phyloP scores from a whole-genome alignment of 1,139 yeast genomes.

The Tardiomyces blankii region DNA sequence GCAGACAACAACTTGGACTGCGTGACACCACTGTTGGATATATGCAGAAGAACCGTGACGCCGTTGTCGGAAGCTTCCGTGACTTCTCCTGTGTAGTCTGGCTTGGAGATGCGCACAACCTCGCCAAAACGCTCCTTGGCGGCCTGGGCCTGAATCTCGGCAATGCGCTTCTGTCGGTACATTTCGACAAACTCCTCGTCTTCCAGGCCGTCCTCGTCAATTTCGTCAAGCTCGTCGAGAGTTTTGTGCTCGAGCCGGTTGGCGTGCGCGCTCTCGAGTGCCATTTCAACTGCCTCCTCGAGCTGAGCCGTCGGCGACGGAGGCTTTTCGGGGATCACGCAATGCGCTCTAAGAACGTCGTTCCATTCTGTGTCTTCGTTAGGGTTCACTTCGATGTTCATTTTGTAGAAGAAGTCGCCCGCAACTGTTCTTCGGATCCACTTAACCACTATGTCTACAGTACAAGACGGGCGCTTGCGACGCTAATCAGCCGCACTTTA shows the following conservation, averaged over 20 bases:
- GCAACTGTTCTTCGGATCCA: no score
- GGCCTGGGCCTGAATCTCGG: conserved; percentile 53
- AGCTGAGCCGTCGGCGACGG: conserved; percentile 81
- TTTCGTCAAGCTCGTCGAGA: conserved; percentile 66
- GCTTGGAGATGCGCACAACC: conserved; percentile 67
- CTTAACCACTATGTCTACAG: no score
- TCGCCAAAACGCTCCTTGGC: conserved; percentile 61
- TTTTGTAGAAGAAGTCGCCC: conserved; percentile 7
- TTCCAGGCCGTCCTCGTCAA: conserved; percentile 60
- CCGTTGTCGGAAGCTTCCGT: conserved; percentile 58
- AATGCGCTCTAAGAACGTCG: conserved; percentile 80
- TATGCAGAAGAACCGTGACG: conserved; percentile 59
- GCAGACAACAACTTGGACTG: conserved; percentile 65
- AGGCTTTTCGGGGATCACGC: conserved; percentile 85
- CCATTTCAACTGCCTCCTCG: conserved; percentile 82
- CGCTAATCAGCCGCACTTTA: no score
- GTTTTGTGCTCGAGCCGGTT: conserved; percentile 65
- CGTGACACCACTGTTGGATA: conserved; percentile 55
- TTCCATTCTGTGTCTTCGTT: conserved; percentile 98
- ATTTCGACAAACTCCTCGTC: conserved; percentile 63
- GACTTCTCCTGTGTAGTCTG: conserved; percentile 78
- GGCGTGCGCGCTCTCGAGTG: conserved; percentile 62
- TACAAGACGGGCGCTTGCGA: no score
- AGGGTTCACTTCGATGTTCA: conserved; percentile 87
- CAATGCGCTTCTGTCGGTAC: conserved; percentile 68